These are phyloP conservation scores for Wickerhamiella siamensis DNA, from an alignment of 805 yeast species.

Conservation along the genomic window DNA sequence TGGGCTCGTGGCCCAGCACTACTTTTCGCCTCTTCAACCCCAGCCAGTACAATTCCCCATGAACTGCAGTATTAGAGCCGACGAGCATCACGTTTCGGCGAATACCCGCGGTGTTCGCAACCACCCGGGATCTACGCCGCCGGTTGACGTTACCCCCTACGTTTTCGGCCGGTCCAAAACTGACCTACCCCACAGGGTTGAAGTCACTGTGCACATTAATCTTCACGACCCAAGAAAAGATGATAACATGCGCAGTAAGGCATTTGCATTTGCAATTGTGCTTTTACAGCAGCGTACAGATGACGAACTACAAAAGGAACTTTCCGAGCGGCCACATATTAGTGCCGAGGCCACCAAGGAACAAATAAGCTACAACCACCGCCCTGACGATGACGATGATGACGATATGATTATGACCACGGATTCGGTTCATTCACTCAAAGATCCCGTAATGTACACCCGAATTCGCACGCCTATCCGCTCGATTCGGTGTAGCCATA, in stretches of 20 bases:
- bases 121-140: constrained; percentile 62
- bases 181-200: constrained; percentile 6
- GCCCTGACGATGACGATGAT: constrained; percentile 44
- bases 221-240: constrained; percentile 44
- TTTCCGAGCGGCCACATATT: constrained; percentile 38
- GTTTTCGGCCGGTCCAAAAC: neutral
- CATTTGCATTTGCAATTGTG: constrained; percentile 36
- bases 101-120: constrained; percentile 65
- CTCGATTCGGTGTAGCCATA: constrained; percentile 57
- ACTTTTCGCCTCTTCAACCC: constrained; percentile 7
- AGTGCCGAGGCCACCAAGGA: constrained; percentile 35
- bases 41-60: constrained; percentile 47
- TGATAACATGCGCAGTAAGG: constrained; percentile 30
- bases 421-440: constrained; percentile 49
- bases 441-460: constrained; percentile 65
- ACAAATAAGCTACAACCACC: constrained; percentile 28
- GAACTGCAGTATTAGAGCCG: constrained; percentile 53
- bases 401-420: constrained; percentile 43
- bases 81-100: constrained; percentile 35
- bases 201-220: constrained; percentile 28
- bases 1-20: constrained; percentile 37
- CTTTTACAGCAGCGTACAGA: constrained; percentile 38
- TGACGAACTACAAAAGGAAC: constrained; percentile 29
- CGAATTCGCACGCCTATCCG: constrained; percentile 61
- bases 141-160: constrained; percentile 58